Evolutionary conservation across 768 basidiomycete species (phyloP).

Genomic region (Amanita exitialis): DNA sequence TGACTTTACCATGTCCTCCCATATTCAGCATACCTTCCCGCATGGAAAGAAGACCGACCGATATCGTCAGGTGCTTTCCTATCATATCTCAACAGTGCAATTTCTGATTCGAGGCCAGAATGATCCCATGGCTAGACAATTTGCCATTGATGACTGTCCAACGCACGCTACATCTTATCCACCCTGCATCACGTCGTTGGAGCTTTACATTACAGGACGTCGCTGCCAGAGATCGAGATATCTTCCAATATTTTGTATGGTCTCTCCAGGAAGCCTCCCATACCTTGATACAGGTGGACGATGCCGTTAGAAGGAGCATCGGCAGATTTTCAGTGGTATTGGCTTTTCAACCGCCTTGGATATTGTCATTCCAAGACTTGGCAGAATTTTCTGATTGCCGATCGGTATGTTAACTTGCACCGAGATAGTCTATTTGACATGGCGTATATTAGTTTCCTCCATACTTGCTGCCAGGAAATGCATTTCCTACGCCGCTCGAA

Average conservation of each 20-base stretch:
- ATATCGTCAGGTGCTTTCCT: slow-evolving; percentile 29
- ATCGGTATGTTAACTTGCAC: slow-evolving; percentile 20
- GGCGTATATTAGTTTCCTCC: slow-evolving; percentile 27
- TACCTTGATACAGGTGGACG: slow-evolving; percentile 1
- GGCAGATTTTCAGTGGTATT: slow-evolving; percentile 30
- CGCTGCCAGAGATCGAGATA: slow-evolving; percentile 24
- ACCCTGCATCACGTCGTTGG: slow-evolving; percentile 33
- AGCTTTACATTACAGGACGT: slow-evolving; percentile 24
- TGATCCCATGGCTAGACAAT: slow-evolving; percentile 38
- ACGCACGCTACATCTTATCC: slow-evolving; percentile 32
- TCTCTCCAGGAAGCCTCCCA: slow-evolving; percentile 6
- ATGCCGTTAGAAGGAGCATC: slow-evolving; percentile 15
- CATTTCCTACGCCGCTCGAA: slow-evolving; percentile 21
- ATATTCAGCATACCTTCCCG: slow-evolving; percentile 23
- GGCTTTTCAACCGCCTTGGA: slow-evolving; percentile 54
- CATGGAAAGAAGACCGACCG: slow-evolving; percentile 26
- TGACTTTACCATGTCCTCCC: slow-evolving; percentile 34
- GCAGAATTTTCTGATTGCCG: slow-evolving; percentile 38
- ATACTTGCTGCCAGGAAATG: slow-evolving; percentile 21
- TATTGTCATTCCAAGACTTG: slow-evolving; percentile 43
- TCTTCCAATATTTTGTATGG: slow-evolving; percentile 40
- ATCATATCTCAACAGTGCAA: neutral
- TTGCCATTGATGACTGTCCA: slow-evolving; percentile 43
- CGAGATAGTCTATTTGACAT: slow-evolving; percentile 7
- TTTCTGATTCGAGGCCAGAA: slow-evolving; percentile 17